These are phyloP conservation scores for Hyaloperonospora arabidopsidis DNA, from an alignment of 352 stramenopile species.

Conservation along the genomic window DNA sequence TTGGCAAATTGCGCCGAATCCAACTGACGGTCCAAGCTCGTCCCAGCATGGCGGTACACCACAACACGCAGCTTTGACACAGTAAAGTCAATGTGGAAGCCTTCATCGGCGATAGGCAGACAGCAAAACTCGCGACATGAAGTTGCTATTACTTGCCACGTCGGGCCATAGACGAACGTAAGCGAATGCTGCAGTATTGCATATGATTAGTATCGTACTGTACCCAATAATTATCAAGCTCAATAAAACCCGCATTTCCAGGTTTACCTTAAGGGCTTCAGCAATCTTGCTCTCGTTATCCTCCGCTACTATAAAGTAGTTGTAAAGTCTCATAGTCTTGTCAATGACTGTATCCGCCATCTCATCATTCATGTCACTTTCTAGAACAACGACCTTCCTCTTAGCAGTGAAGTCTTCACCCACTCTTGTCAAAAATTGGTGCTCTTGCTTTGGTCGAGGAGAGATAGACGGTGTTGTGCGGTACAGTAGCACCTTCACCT, in stretches of 20 bases:
- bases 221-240: neutral
- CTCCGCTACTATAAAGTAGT: conserved; percentile 27
- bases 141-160: conserved; percentile 61
- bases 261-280: conserved; percentile 47
- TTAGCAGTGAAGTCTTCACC: conserved; percentile 14
- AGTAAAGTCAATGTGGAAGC: conserved; percentile 43
- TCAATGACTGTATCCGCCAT: conserved; percentile 35
- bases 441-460: conserved; percentile 28
- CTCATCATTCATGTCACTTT: conserved; percentile 48
- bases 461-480: conserved; percentile 43
- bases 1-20: conserved; percentile 58
- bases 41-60: conserved; percentile 57
- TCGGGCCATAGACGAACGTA: conserved; percentile 54
- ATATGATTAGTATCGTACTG: neutral
- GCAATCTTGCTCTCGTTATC: conserved; percentile 45
- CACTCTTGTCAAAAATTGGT: conserved; percentile 19
- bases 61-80: conserved; percentile 52
- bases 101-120: conserved; percentile 38
- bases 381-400: conserved; percentile 44
- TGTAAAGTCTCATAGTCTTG: conserved; percentile 35
- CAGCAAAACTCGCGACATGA: conserved; percentile 49
- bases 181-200: conserved; percentile 37
- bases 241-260: neutral
- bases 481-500: conserved; percentile 70
- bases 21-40: conserved; percentile 40